phyloP scores from a whole-genome alignment of 2,329 filamentous ascomycete genomes.

The Amphichorda felina region DNA sequence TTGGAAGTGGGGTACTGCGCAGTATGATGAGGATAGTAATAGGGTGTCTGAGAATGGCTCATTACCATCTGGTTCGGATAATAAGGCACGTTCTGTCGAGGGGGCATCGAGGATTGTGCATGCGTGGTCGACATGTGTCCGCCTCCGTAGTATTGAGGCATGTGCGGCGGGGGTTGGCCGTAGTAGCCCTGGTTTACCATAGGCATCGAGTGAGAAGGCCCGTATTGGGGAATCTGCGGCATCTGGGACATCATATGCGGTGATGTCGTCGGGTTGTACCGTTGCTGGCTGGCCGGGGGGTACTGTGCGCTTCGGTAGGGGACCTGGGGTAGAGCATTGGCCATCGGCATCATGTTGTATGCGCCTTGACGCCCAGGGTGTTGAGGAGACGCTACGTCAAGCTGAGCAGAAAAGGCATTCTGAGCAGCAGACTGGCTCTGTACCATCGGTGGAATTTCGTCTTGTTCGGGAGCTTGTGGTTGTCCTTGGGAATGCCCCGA shows the following conservation, averaged over 20 bases:
- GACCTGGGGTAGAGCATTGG: conserved; percentile 27
- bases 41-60: conserved; percentile 26
- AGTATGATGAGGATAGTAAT: conserved; percentile 31
- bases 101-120: conserved; percentile 19
- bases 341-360: conserved; percentile 36
- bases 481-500: conserved; percentile 2
- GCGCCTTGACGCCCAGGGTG: conserved; percentile 11
- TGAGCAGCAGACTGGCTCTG: conserved; percentile 18
- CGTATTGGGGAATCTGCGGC: conserved; percentile 27
- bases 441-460: conserved; percentile 9
- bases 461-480: conserved; percentile 9
- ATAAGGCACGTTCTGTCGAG: conserved; percentile 27
- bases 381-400: conserved; percentile 24
- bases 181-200: conserved; percentile 33
- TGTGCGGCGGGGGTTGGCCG: conserved; percentile 27
- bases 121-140: conserved; percentile 24
- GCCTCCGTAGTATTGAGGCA: conserved; percentile 30
- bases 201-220: conserved; percentile 22
- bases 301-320: conserved; percentile 26
- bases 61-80: conserved; percentile 31
- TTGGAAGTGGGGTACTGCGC: conserved; percentile 22
- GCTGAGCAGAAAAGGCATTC: conserved; percentile 27
- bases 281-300: conserved; percentile 19
- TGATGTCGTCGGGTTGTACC: conserved; percentile 20
- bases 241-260: conserved; percentile 25